A percentile compares a stretch with the other conserved stretches of the same genome.
phyloP scores from a whole-genome alignment of 2,329 filamentous ascomycete species.

The Colletotrichum lentis region DNA sequence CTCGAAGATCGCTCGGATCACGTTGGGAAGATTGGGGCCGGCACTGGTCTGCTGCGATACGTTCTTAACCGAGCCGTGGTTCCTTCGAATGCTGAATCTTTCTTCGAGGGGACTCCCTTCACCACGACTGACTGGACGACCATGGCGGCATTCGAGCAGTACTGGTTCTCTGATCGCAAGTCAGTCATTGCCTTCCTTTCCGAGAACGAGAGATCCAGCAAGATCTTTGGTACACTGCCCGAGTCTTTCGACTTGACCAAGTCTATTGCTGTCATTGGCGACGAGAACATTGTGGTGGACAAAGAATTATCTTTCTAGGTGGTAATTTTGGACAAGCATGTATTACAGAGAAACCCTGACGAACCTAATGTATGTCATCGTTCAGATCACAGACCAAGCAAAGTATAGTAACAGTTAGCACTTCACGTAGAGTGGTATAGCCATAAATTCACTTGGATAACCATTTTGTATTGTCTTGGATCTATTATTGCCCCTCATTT shows the following conservation, averaged over 20 bases:
- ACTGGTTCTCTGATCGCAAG: constrained; percentile 3
- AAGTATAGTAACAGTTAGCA: not conserved
- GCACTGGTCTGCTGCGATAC: not conserved
- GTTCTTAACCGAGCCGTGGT: not conserved
- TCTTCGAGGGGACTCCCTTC: constrained; percentile 20
- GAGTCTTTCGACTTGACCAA: not conserved
- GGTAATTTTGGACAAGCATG: not conserved
- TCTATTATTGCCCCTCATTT: not conserved
- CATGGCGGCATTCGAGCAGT: constrained; percentile 13
- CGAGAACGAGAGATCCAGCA: not conserved
- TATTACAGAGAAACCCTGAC: not conserved
- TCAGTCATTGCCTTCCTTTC: not conserved
- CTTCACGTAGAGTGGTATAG: not conserved
- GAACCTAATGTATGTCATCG: not conserved
- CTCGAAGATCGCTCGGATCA: not conserved
- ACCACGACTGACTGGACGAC: not conserved
- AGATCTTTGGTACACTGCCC: not conserved
- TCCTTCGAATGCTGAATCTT: not conserved
- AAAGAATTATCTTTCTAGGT: not conserved
- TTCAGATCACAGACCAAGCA: not conserved
- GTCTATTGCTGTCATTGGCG: constrained; percentile 13
- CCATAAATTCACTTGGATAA: not conserved
- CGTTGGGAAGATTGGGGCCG: not conserved
- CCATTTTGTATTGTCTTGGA: not conserved
- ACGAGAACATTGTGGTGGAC: constrained; percentile 7